Base-by-base conservation (phyloP, 1,284 basidiomycete species). In the Ustilago vetiveriae region DNA sequence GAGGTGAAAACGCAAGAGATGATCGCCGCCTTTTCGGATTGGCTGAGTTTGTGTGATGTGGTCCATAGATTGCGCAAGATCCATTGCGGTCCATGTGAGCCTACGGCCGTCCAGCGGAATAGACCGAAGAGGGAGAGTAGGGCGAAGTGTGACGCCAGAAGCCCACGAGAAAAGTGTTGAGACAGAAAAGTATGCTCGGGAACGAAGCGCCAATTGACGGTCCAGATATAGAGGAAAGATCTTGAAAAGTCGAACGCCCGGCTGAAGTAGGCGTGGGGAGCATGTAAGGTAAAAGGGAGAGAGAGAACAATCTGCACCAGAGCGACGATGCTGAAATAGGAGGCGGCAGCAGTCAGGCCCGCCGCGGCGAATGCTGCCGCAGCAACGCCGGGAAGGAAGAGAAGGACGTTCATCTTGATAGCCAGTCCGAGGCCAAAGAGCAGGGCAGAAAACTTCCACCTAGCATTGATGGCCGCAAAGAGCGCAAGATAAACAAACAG, bases 191-290 rank as follows among this genome's bases (percentile, higher is more conserved):
- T 84, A 13, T 87, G 84, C 79, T 94, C 91, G 21, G 86, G 83
- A 2, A 98, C 72, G 76, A 97, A 91, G 30, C 92, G 87, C 94
- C 96, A 98, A 80, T 98, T 98, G 64, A 98, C 94, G 0, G 95
- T 98, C 95, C 95, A 99, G 80, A 92, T 89, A 84, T 92, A 96
- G 32, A 96, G 84, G 84, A 99, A 99, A 13, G 88, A 86, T 13
- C 96, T 88, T 2, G 89, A 89, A 54, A 99, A 86, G 80, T 98
- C 89, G 81, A 96, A 99, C 1, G 96, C 90, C 9, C 87, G 86
- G 11, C 82, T 83, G 35, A 92, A 76, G 83, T 99, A 99, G 16
- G 88, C 84, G 63, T 82, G 72, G 4, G 87, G 84, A 72, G 90
- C 84, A 55, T 86, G 83, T 29, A 85, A 80, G 35, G 96, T 84